Evolutionary conservation across 148 eudicot genomes (phyloP), one percentile per base, ranked within the genome.

Genomic region (Rhododendron ferrugineum): DNA sequence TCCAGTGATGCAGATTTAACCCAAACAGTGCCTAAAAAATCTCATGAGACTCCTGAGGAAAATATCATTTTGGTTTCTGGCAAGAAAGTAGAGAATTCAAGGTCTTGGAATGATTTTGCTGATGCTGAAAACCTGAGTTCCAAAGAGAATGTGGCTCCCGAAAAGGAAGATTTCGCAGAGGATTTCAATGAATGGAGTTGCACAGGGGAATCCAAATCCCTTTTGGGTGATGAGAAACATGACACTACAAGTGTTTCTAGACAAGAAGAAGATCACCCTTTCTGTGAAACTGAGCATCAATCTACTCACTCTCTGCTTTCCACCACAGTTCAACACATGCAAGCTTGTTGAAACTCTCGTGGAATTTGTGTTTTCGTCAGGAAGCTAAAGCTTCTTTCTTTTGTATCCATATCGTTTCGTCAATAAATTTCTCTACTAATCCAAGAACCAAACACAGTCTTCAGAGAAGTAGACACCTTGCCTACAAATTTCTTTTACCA

Each of bases 101-200:
- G 28, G 36, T 81, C 85, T 50, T 0, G 15, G 28, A 28, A 37
- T 36, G 28, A 60, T 30, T 62, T 37, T 30, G 1, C 30, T 64
- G 79, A 85, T 14, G 18, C 40, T 14, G 50, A 80, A 34, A 83
- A 56, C 22, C 34, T 26, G 64, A 84, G 66, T 89, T 78, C 80
- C 15, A 92, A 94, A 90, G 98, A 93, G 86, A 95, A 93, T 37
- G 80, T 78, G 89, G 95, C 89, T 84, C 94, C 96, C 8, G 81
- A 40, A 28, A 74, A 47, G 28, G 88, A 85, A 42, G 62, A 40
- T 44, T 18, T 66, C 9, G 16, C 75, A 0, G 75, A 28, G 40
- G 75, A 30, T 70, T 13, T 13, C 14, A 22, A 70, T 70, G 37
- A 32, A 5, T 30, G 75, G 75, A 70, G 30, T 70, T 30, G 36